Conservation (phyloP, 78 protist species). For the Dictyostelium capitatum region DNA sequence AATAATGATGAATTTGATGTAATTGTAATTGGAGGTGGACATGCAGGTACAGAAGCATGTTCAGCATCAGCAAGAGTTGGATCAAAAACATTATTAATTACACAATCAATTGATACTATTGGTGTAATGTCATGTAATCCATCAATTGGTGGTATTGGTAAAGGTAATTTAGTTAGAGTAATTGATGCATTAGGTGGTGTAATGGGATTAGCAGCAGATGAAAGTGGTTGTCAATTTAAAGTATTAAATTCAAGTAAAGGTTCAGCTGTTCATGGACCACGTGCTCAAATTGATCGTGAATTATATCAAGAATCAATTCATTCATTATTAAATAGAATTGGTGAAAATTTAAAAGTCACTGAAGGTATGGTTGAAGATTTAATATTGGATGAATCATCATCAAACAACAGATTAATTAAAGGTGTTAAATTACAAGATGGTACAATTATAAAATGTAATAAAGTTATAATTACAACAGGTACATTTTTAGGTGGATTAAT, state of each 20-base stretch:
- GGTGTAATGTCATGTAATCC: constrained; percentile 98
- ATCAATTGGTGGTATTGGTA: constrained; percentile 98
- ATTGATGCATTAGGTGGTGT: constrained; percentile 97
- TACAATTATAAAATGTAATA: constrained; percentile 1
- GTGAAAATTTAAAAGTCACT: constrained; percentile 61
- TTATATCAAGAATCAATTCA: constrained; percentile 90
- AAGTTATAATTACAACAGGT: constrained; percentile 96
- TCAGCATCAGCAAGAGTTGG: constrained; percentile 95
- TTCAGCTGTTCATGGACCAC: constrained; percentile 97
- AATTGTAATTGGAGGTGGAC: constrained; percentile 95
- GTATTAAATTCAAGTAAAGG: constrained; percentile 90
- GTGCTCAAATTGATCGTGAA: constrained; percentile 96
- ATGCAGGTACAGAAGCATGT: constrained; percentile 98
- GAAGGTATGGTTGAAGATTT: constrained; percentile 92
- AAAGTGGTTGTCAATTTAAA: constrained; percentile 66
- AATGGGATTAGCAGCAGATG: constrained; percentile 88
- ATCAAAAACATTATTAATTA: constrained; percentile 88
- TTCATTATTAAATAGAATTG: neutral
- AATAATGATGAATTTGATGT: constrained; percentile 42
- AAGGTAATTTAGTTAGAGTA: constrained; percentile 95
- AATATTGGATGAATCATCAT: constrained; percentile 7
- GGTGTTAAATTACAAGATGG: constrained; percentile 82
- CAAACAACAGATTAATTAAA: neutral
- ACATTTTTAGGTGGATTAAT: constrained; percentile 96
- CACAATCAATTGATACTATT: constrained; percentile 85